These are phyloP conservation scores for Fusarium compactum DNA, from an alignment of 2,329 filamentous ascomycete species.

Conservation along the genomic window DNA sequence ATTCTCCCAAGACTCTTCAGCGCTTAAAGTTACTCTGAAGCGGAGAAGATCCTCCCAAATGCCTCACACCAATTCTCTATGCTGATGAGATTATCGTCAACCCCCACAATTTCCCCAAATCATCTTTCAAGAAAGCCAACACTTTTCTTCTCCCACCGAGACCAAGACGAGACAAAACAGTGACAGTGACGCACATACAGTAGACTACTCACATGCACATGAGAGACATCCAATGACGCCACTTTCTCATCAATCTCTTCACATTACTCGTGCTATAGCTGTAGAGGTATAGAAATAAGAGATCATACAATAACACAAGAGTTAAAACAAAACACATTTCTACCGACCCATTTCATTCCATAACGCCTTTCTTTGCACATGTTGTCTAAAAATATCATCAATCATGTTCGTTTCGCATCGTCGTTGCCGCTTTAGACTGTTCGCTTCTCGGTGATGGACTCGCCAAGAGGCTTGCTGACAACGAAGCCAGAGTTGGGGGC, in stretches of 20 bases:
- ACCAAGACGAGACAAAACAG: neutral
- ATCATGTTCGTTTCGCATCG: conserved; percentile 33
- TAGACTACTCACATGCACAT: conserved; percentile 4
- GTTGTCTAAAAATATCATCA: conserved; percentile 5
- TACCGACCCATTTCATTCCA: conserved; percentile 1
- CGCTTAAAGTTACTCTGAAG: neutral
- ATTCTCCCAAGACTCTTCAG: neutral
- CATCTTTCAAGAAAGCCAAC: conserved; percentile 4
- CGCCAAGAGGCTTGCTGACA: conserved; percentile 60
- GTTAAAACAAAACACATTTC: neutral
- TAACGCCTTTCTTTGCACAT: conserved; percentile 16
- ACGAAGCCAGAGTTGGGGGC: conserved; percentile 64
- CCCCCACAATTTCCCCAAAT: conserved; percentile 38
- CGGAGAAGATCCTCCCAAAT: conserved; percentile 12
- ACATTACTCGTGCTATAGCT: conserved; percentile 24
- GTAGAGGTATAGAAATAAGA: conserved; percentile 1
- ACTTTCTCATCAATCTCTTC: conserved; percentile 19
- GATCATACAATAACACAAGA: neutral
- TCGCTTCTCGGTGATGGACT: conserved; percentile 71
- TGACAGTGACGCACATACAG: neutral
- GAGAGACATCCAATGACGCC: conserved; percentile 30
- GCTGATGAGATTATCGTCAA: conserved; percentile 2
- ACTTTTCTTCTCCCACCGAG: neutral
- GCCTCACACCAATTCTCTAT: conserved; percentile 26
- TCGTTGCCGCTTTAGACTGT: conserved; percentile 49